Base-by-base conservation (phyloP, 108 stramenopile species). In the Mayamaea pseudoterrestris region DNA sequence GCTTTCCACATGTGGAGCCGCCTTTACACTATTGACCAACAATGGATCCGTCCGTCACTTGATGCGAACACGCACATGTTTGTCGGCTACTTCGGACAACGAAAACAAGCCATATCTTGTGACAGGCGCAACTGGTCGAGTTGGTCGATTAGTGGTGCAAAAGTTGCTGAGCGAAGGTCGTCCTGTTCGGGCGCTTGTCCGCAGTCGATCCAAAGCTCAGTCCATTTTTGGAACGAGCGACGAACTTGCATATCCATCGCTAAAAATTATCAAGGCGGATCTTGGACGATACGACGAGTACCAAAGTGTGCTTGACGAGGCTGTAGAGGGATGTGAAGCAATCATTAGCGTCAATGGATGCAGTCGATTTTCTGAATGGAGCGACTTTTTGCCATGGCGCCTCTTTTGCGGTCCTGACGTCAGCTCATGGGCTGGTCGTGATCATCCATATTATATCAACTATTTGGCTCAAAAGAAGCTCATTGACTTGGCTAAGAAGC, bases 391-490 rank as follows among this genome's bases (percentile, higher is more conserved):
- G 22, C 45, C 41, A 12, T 48, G 47, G 47, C 30, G 47, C 14
- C 27, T 39, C 36, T 20, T 28, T 26, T 39, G 9, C 42, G 21
- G 12, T 27, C 13, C 9, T 14, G 13, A 4, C 55, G 41, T 5
- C 44, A 42, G 20, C 22, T 11, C 26, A 29, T 57, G 55, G 40
- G 43, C 23, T 24, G 46, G 30, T 25, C 41, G 29, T 6, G 46
- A 20, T 4, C 55, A 57, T 37, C 55, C 55, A 3, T 57, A 57
- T 35, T 57, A 30, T 44, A 26, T 20, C 17, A 57, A 57, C 44
- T 57, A 30, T 37, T 20, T 30, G 13, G 55, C 55, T 6, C 47
- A 50, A 44, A 35, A 52, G 41, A 13, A 18, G 30, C 12, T 60
- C n/a, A 44, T 60, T 3, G 23, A 24, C 22, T 20, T 53, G 24